Evolutionary conservation across 1,284 basidiomycete species (phyloP), one percentile per base, ranked within the genome.

Genomic region (Vanrija sp.): DNA sequence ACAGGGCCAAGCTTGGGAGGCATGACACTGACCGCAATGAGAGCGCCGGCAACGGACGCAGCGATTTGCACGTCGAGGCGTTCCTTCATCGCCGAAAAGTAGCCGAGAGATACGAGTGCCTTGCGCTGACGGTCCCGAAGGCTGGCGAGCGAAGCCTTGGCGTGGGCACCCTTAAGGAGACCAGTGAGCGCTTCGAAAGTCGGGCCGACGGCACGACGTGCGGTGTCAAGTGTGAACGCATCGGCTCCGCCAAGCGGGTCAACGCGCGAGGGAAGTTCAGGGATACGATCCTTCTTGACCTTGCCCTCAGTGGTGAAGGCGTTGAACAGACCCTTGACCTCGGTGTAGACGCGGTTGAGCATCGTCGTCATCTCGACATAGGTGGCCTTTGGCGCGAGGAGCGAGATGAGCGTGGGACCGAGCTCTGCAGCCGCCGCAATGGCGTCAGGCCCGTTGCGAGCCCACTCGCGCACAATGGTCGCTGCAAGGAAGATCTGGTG

Each of bases 1-100:
- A 99, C 86, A 0, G 89, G 95, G 63, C 92, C 97, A 60, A 99
- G 86, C 79, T 98, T 98, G 61, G 91, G 85, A 0, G 94, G 93
- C 38, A 90, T 86, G 38, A 84, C 84, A 66, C 83, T 82, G 60
- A 95, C 84, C 5, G 90, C 86, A 18, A 99, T 88, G 61, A 95
- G 88, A 0, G 95, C 92, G 3, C 89, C 87, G 12, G 94, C 91
- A 64, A 96, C 88, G 0, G 90, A 85, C 9, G 96, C 91, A 9
- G 85, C 86, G 14, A 98, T 87, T 50, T 93, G 87, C 18, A 86
- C 83, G 65, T 98, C 95, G 70, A 94, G 86, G 65, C 88, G 86
- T 28, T 83, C 83, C 79, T 97, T 98, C 64, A 89, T 83, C 50
- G 89, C 86, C 40, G 83, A 80, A 70, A 93, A 96, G 58, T 87